Percentiles rank a stretch among this genome's conserved stretches.
phyloP scores from a whole-genome alignment of 2,329 filamentous ascomycete genomes.

The Penicillium expansum region DNA sequence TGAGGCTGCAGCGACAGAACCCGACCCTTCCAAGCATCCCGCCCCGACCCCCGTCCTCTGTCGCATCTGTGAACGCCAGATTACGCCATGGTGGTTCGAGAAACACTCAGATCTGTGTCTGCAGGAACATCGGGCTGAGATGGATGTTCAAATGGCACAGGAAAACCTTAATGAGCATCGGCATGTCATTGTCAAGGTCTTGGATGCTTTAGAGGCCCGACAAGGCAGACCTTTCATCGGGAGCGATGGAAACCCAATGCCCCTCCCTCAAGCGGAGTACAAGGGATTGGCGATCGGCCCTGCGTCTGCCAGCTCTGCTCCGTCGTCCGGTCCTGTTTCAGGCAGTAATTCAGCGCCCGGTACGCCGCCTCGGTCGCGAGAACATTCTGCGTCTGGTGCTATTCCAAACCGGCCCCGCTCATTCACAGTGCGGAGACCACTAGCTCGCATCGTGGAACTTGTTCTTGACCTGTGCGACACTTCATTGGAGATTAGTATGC shows the following conservation, averaged over 20 bases:
- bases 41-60: conserved; percentile 84
- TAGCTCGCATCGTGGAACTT: conserved; percentile 90
- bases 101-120: conserved; percentile 96
- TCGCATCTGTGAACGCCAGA: conserved; percentile 95
- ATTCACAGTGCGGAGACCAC: conserved; percentile 84
- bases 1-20: conserved; percentile 74
- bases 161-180: conserved; percentile 90
- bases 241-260: conserved; percentile 42
- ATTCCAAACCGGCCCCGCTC: conserved; percentile 80
- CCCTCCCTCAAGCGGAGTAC: conserved; percentile 70
- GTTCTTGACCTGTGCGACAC: conserved; percentile 95
- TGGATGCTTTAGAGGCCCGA: conserved; percentile 80
- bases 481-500: conserved; percentile 88
- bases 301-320: conserved; percentile 63
- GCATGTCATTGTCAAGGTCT: conserved; percentile 88
- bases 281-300: conserved; percentile 83
- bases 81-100: conserved; percentile 99
- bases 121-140: conserved; percentile 92
- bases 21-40: conserved; percentile 69
- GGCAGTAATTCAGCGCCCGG: conserved; percentile 69
- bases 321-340: conserved; percentile 69
- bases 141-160: conserved; percentile 96
- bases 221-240: conserved; percentile 42
- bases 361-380: conserved; percentile 63
- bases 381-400: conserved; percentile 63